Evolutionary conservation across 345 rosid genomes (phyloP), one percentile per base, ranked within the genome.

Genomic region (Draba incana): DNA sequence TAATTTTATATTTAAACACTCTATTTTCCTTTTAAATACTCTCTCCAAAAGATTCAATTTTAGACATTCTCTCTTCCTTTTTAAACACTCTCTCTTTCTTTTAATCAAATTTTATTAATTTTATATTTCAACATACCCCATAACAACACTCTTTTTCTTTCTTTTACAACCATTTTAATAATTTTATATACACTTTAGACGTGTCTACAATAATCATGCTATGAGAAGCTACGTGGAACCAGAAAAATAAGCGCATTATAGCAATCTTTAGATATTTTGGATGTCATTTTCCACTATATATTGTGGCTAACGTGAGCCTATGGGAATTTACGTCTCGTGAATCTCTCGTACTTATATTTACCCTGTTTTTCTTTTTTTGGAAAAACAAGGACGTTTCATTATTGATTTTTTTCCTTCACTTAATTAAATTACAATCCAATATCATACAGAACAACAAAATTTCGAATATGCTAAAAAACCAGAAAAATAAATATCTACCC

Each of bases 191-290:
- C n/a, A n/a, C n/a, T n/a, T n/a, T n/a, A n/a, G n/a, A n/a, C n/a
- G n/a, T n/a, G n/a, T n/a, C n/a, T n/a, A n/a, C n/a, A n/a, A n/a
- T n/a, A n/a, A n/a, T n/a, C n/a, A n/a, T n/a, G n/a, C n/a, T n/a
- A n/a, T n/a, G n/a, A n/a, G n/a, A n/a, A n/a, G n/a, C n/a, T 46
- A 65, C 71, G 61, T 46, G 53, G 77, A 78, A 81, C 78, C 66
- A 27, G 8, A 6, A 23, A n/a, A 4, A 3, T 16, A 35, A 33
- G 82, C 66, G 83, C 64, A 78, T 38, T 47, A 52, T 84, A 84
- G 74, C 53, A 3, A 14, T 3, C 3, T 13, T 1, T 2, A 3
- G 27, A 52, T 57, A 49, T 68, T 62, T 42, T 0, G 1, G 35
- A 3, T 41, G 60, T 30, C 64, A 54, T 49, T 23, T 11, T 6